Evolutionary conservation across 2,329 filamentous ascomycete genomes (phyloP), one percentile per base, ranked within the genome.

Genomic region (Fusarium keratoplasticum): DNA sequence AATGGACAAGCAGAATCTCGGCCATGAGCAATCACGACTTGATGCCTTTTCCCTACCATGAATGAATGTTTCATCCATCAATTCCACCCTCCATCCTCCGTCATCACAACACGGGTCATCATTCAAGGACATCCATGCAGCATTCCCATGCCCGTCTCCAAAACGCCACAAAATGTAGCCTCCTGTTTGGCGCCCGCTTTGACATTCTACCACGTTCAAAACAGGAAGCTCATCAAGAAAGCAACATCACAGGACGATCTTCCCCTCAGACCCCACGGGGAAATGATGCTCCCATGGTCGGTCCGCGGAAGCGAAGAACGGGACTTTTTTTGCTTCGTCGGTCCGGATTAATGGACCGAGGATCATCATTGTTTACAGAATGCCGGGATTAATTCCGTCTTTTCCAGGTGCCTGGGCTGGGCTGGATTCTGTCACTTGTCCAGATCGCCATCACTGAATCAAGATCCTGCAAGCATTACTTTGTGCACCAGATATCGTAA

Each of bases 191-290:
- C 33, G 33, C 33, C 54, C 60, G 44, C 29, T 54, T 35, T 25
- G 36, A 62, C 60, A 52, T 8, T 31, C 18, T 52, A n/a, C 44
- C 44, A 54, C 27, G 22, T 35, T 62, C 59, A 40, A 54, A 62
- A 54, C 9, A 54, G 60, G 60, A 62, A 62, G 60, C 60, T 62
- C 60, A n/a, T n/a, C n/a, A n/a, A n/a, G n/a, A n/a, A n/a, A n/a
- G n/a, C n/a, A n/a, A n/a, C n/a, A n/a, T n/a, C n/a, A n/a, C n/a
- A 38, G 4, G 38, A 42, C 2, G n/a, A 42, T 47, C 42, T 18
- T 36, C 60, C 33, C 33, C 33, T 31, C 44, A 40, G 27, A 36
- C 60, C 60, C 44, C 60, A 62, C 25, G 60, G 60, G 60, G 60
- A 54, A 62, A 42, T 8, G n/a, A 33, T 22, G 47, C 42, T 35